Evolutionary conservation across 768 basidiomycete genomes (phyloP), one percentile per base, ranked within the genome.

Genomic region (Gelatoporia subvermispora): DNA sequence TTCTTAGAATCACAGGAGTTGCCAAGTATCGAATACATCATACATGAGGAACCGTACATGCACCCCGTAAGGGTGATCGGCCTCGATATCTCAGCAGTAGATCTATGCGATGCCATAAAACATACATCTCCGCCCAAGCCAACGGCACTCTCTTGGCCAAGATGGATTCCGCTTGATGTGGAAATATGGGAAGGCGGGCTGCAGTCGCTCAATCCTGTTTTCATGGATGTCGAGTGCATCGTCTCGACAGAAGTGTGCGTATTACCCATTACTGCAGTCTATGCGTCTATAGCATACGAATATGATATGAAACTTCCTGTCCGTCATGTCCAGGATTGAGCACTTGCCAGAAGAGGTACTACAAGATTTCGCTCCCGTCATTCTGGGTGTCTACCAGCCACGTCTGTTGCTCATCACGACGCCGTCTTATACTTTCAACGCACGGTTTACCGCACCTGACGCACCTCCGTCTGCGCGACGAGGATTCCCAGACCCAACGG

Each of bases 351-450:
- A 77, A 0, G 65, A 75, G 4, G 64, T 84, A 24, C 70, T 93
- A 13, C 67, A 73, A 0, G 71, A 73, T 17, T 86, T 92, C 55
- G 78, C 84, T 7, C 84, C 86, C 3, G 64, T 82, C 43, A 67
- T 94, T 13, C 75, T 95, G 11, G 90, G 91, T 0, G 69, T 77
- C 25, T 95, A 95, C 57, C 81, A 79, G 47, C 92, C 93, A 1
- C 72, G 73, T 22, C 60, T 84, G 37, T 72, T 92, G 38, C 74
- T 95, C 18, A 60, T 93, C 58, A 94, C 92, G 0, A 95, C 92
- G 0, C 92, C 91, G 0, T 88, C 86, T 2, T 93, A 85, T 68
- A 81, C 77, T 2, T 95, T 87, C 72, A 94, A 92, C 54, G 74
- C 72, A 17, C 79, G 83, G 1, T 92, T 90, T 69, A 76, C 80